Conservation (phyloP, 352 stramenopile genomes). For the Pythium sukuiense region DNA sequence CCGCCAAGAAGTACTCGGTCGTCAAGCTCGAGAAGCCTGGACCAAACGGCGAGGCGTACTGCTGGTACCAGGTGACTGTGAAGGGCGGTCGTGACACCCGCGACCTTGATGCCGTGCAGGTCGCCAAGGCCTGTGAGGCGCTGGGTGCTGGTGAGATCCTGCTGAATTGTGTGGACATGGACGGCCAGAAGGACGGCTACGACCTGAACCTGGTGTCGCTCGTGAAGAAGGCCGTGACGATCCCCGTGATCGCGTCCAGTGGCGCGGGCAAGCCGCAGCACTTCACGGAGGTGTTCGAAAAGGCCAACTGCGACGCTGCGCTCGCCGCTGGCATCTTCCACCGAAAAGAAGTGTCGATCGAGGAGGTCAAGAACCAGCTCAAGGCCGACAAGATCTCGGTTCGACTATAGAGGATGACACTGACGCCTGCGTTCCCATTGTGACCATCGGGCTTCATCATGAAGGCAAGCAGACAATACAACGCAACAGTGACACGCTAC, state of each 20-base stretch:
- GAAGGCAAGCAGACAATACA: not conserved
- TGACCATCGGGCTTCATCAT: conserved; percentile 1
- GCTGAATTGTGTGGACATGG: conserved; percentile 99
- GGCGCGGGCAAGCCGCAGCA: conserved; percentile 93
- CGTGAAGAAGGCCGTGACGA: conserved; percentile 89
- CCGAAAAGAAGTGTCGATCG: conserved; percentile 95
- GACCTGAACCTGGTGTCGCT: conserved; percentile 61
- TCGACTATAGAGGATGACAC: conserved; percentile 37
- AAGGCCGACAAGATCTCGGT: conserved; percentile 66
- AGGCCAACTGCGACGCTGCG: conserved; percentile 91
- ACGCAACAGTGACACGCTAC: not conserved
- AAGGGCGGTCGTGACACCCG: conserved; percentile 93
- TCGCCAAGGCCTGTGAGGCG: conserved; percentile 88
- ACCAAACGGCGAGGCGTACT: conserved; percentile 93
- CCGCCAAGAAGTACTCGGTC: conserved; percentile 52
- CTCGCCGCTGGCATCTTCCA: conserved; percentile 99
- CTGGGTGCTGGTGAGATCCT: conserved; percentile 97
- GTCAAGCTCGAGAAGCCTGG: conserved; percentile 79
- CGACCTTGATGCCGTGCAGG: conserved; percentile 83
- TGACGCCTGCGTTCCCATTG: not conserved
- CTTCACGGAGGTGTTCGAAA: conserved; percentile 95
- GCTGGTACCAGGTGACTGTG: conserved; percentile 98
- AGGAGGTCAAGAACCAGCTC: conserved; percentile 93
- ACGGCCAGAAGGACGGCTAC: conserved; percentile 95
- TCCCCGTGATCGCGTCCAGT: conserved; percentile 97